A percentile compares a stretch with the other conserved stretches of the same genome.
phyloP scores from a whole-genome alignment of 805 yeast species.

The Yamadazyma tumulicola region DNA sequence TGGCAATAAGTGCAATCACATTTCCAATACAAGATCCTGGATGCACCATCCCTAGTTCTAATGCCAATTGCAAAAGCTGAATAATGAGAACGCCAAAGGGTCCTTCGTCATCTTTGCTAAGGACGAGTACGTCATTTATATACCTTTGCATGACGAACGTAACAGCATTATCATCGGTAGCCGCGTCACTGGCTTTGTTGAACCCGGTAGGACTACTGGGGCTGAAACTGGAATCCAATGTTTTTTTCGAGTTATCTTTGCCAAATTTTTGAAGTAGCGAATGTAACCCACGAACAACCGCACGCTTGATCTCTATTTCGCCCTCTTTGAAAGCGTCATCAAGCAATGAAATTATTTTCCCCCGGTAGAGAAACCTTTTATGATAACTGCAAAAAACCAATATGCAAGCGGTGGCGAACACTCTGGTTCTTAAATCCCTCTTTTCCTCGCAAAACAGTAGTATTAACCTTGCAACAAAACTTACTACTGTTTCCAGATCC shows the following conservation, averaged over 20 bases:
- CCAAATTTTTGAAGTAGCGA: slow-evolving; percentile 61
- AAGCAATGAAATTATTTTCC: not conserved
- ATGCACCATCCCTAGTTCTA: slow-evolving; percentile 67
- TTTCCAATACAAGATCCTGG: slow-evolving; percentile 71
- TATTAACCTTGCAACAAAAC: slow-evolving; percentile 58
- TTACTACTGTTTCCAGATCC: slow-evolving; percentile 52
- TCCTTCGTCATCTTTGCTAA: slow-evolving; percentile 47
- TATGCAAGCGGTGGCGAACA: slow-evolving; percentile 54
- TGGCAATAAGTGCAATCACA: slow-evolving; percentile 64
- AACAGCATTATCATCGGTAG: slow-evolving; percentile 66
- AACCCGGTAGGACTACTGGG: too few species aligned
- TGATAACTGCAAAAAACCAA: slow-evolving; percentile 58
- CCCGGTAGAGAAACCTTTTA: slow-evolving; percentile 53
- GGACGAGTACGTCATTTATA: slow-evolving; percentile 42
- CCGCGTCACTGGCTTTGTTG: slow-evolving; percentile 48
- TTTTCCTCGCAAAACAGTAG: slow-evolving; percentile 46
- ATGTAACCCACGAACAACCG: slow-evolving; percentile 54
- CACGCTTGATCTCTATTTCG: slow-evolving; percentile 38
- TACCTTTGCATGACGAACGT: slow-evolving; percentile 69
- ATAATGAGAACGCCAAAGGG: slow-evolving; percentile 50
- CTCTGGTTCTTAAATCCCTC: slow-evolving; percentile 33
- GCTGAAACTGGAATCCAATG: too few species aligned
- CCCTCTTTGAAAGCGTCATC: not conserved
- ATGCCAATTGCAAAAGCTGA: slow-evolving; percentile 51
- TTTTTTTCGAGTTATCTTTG: slow-evolving; percentile 27